These are phyloP conservation scores for Trichoderma endophyticum DNA, from an alignment of 2,329 filamentous ascomycete genomes.

Conservation along the genomic window DNA sequence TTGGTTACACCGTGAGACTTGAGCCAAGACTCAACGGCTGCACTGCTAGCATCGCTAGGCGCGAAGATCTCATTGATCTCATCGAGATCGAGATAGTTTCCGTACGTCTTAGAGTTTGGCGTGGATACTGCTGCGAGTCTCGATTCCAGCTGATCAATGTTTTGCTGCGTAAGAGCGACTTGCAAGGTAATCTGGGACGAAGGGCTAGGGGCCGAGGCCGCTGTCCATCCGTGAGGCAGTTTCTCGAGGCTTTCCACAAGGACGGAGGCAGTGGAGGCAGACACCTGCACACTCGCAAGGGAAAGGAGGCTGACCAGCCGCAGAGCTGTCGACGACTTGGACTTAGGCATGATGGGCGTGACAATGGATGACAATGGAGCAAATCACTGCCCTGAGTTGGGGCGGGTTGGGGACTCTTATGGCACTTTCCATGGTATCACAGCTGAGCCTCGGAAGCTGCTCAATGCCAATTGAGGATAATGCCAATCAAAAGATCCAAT, in stretches of 20 bases:
- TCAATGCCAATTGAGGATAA: neutral
- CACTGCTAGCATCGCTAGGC: neutral
- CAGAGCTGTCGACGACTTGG: neutral
- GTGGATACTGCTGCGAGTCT: conserved; percentile 7
- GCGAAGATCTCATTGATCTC: neutral
- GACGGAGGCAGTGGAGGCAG: neutral
- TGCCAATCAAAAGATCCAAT: neutral
- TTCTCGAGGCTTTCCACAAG: neutral
- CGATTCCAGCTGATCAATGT: conserved; percentile 13
- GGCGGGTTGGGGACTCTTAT: too few relatives aligned
- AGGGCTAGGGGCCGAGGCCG: neutral
- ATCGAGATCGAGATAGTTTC: neutral
- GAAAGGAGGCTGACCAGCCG: neutral
- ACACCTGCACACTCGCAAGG: neutral
- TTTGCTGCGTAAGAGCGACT: conserved; percentile 4
- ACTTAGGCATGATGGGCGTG: neutral
- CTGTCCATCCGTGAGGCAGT: conserved; percentile 5
- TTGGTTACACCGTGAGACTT: neutral
- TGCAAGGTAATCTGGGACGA: conserved; percentile 4
- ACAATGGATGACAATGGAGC: neutral
- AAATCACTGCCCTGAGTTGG: neutral
- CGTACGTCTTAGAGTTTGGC: neutral
- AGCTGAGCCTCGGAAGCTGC: neutral
- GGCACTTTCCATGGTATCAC: neutral
- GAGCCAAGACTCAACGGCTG: conserved; percentile 13